Conservation (phyloP, 805 yeast species). For the Maudiozyma serrabonitensis region DNA sequence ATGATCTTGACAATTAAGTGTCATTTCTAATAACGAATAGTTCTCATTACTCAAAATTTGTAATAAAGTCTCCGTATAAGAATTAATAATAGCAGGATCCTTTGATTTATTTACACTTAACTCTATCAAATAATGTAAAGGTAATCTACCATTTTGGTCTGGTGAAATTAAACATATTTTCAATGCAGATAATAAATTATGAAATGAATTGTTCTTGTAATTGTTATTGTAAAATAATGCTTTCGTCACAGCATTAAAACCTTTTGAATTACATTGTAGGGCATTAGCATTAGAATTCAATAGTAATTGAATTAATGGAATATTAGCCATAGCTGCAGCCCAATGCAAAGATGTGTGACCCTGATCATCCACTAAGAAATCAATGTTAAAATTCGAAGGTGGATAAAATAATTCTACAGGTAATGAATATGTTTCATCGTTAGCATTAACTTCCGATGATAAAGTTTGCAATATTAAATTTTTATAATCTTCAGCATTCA, state of each 20-base stretch:
- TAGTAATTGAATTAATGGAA: slow-evolving; percentile 46
- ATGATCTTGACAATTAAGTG: slow-evolving; percentile 66
- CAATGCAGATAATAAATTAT: slow-evolving; percentile 46
- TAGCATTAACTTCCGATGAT: slow-evolving; percentile 25
- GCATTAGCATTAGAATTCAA: slow-evolving; percentile 55
- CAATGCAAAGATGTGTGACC: slow-evolving; percentile 79
- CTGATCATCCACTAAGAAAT: slow-evolving; percentile 65
- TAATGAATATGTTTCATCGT: slow-evolving; percentile 21
- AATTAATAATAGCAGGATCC: slow-evolving; percentile 39
- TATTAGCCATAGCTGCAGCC: slow-evolving; percentile 74
- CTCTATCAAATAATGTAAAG: slow-evolving; percentile 58
- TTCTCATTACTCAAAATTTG: slow-evolving; percentile 34
- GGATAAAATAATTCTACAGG: slow-evolving; percentile 39
- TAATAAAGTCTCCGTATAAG: slow-evolving; percentile 45
- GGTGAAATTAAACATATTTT: slow-evolving; percentile 62
- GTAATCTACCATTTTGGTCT: slow-evolving; percentile 62
- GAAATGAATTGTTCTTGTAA: slow-evolving; percentile 52
- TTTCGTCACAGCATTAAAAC: slow-evolving; percentile 63
- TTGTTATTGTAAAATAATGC: slow-evolving; percentile 65
- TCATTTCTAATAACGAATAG: slow-evolving; percentile 41
- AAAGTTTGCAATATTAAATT: slow-evolving; percentile 22
- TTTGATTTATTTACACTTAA: slow-evolving; percentile 42
- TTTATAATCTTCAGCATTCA: slow-evolving; percentile 17
- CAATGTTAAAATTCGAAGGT: slow-evolving; percentile 54
- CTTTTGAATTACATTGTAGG: slow-evolving; percentile 40